A percentile compares a stretch with the other conserved stretches of the same genome.
phyloP scores from a whole-genome alignment of 2,329 filamentous ascomycete species.

The Seiridium unicorne region DNA sequence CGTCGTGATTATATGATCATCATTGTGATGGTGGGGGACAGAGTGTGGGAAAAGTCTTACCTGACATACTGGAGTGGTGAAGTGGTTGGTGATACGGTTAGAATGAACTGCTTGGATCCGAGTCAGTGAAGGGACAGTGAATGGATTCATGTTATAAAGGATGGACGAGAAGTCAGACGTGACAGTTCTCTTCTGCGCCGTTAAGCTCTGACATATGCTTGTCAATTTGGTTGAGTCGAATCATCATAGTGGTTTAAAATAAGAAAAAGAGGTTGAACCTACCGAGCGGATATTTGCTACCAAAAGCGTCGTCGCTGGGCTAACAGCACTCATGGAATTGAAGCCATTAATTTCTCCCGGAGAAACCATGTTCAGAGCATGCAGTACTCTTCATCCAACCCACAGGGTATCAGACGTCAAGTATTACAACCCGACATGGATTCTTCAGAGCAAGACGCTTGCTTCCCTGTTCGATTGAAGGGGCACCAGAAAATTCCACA shows the following conservation, averaged over 20 bases:
- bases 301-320: neutral
- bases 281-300: too few species aligned
- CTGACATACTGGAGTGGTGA: neutral
- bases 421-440: too few species aligned
- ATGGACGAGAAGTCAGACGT: constrained; percentile 37
- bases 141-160: neutral
- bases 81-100: neutral
- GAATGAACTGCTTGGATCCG: neutral
- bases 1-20: constrained; percentile 82
- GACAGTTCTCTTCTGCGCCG: constrained; percentile 48
- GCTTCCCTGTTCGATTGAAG: too few species aligned
- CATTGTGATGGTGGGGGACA: constrained; percentile 40
- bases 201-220: constrained; percentile 96
- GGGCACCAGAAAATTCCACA: too few species aligned
- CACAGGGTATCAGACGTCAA: too few species aligned
- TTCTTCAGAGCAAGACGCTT: too few species aligned
- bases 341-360: too few species aligned
- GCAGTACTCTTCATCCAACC: too few species aligned
- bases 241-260: constrained; percentile 66
- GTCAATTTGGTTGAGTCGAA: constrained; percentile 75
- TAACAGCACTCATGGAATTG: neutral
- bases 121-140: neutral
- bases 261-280: neutral
- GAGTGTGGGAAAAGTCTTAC: constrained; percentile 12
- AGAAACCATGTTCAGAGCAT: too few species aligned